Evolutionary conservation across 2,329 filamentous ascomycete species (phyloP).

Genomic region (Fusarium chuoi): DNA sequence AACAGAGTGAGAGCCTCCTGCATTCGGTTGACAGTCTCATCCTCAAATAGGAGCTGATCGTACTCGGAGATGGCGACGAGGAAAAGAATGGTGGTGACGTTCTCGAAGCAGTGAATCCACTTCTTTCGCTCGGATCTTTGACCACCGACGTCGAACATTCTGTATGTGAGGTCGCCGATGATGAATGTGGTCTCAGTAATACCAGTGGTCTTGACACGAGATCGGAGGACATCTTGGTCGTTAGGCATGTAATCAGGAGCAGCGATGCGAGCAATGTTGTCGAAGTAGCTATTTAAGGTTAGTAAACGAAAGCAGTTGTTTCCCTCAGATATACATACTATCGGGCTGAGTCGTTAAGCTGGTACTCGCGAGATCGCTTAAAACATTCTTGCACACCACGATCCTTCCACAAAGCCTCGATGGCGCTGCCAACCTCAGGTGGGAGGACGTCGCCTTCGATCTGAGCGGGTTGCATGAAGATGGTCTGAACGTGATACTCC

Average conservation of each 20-base stretch:
- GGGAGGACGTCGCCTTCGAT: constrained; percentile 95
- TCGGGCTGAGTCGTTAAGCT: constrained; percentile 95
- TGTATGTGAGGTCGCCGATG: constrained; percentile 92
- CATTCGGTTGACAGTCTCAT: constrained; percentile 96
- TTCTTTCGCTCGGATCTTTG: constrained; percentile 98
- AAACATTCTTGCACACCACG: constrained; percentile 94
- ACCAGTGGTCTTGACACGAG: constrained; percentile 97
- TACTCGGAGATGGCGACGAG: constrained; percentile 97
- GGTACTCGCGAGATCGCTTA: constrained; percentile 94
- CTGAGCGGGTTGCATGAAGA: constrained; percentile 98
- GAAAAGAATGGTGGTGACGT: constrained; percentile 96
- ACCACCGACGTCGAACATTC: constrained; percentile 97
- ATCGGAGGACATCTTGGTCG: constrained; percentile 93
- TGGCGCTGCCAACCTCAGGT: constrained; percentile 93
- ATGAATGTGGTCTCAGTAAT: constrained; percentile 97
- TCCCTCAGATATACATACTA: constrained; percentile 71
- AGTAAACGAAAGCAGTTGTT: constrained; percentile 39
- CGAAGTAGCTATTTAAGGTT: constrained; percentile 81
- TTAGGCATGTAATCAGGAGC: constrained; percentile 93
- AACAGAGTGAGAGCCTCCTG: constrained; percentile 88
- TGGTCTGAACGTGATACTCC: constrained; percentile 97
- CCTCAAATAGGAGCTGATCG: constrained; percentile 94
- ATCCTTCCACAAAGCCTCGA: constrained; percentile 93
- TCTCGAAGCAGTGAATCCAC: constrained; percentile 99
- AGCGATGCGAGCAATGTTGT: constrained; percentile 91